Percentiles rank a stretch among this genome's conserved stretches.
These are phyloP conservation scores for Papiliotrema fonsecae DNA, from an alignment of 1,284 basidiomycete species.

Conservation along the genomic window DNA sequence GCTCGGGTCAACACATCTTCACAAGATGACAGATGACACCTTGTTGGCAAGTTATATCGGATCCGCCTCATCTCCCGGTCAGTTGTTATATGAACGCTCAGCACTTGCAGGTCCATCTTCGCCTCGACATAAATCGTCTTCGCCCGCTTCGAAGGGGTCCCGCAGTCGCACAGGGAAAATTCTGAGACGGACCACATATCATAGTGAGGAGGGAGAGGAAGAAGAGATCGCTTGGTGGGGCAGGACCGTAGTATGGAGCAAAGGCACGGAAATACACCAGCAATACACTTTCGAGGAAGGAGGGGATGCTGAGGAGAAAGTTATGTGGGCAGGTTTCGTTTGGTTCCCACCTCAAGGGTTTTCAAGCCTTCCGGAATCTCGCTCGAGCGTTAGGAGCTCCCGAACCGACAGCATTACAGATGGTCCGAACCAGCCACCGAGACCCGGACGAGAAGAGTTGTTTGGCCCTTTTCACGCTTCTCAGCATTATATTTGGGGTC, in stretches of 20 bases:
- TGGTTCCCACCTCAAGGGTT: slow-evolving; percentile 51
- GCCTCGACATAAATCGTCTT: neutral
- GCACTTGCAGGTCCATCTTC: neutral
- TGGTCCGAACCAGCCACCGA: neutral
- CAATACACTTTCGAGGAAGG: slow-evolving; percentile 66
- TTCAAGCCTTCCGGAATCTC: neutral
- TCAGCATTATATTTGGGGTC: slow-evolving; percentile 28
- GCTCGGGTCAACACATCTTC: too few species aligned
- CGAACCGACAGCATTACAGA: neutral
- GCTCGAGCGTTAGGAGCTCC: too few species aligned
- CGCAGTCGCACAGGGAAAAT: too few species aligned
- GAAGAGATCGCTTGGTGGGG: slow-evolving; percentile 67
- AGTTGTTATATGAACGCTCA: neutral
- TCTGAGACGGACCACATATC: neutral
- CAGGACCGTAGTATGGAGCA: slow-evolving; percentile 61
- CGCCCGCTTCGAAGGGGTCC: neutral
- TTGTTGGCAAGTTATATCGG: too few species aligned
- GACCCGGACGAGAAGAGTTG: neutral
- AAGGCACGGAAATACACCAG: slow-evolving; percentile 64
- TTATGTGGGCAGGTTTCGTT: slow-evolving; percentile 72
- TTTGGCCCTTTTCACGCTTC: slow-evolving; percentile 46
- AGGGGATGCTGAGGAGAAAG: slow-evolving; percentile 52
- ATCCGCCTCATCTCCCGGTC: neutral
- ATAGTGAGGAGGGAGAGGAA: slow-evolving; percentile 22
- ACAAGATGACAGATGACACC: too few species aligned